These are phyloP conservation scores for Botryotinia globosa DNA, from an alignment of 2,329 filamentous ascomycete species.

Conservation along the genomic window DNA sequence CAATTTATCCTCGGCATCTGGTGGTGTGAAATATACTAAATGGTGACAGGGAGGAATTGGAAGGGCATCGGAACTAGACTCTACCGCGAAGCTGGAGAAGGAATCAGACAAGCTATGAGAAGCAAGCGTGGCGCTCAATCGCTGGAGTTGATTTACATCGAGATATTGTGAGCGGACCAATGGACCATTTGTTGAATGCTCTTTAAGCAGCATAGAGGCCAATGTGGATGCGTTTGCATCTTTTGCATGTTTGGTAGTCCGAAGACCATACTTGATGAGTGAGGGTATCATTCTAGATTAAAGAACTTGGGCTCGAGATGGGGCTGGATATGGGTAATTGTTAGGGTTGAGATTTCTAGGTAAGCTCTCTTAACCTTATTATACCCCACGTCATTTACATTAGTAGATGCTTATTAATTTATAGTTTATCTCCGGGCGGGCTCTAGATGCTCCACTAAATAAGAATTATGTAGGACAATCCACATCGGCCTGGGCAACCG, in stretches of 20 bases:
- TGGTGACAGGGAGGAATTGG: conserved; percentile 49
- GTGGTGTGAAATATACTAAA: conserved; percentile 61
- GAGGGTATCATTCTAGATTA: neutral
- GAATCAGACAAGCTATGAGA: conserved; percentile 45
- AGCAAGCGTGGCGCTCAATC: conserved; percentile 53
- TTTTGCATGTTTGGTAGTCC: conserved; percentile 34
- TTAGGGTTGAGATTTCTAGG: neutral
- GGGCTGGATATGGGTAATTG: neutral
- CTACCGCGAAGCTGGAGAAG: conserved; percentile 19
- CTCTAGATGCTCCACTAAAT: conserved; percentile 9
- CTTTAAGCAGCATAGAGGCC: conserved; percentile 43
- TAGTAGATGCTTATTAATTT: neutral
- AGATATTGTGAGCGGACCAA: conserved; percentile 50
- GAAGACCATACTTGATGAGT: neutral
- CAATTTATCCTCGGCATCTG: conserved; percentile 52
- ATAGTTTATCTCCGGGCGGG: neutral
- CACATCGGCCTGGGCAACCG: neutral
- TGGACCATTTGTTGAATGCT: conserved; percentile 40
- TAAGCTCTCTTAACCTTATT: neutral
- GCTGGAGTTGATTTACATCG: conserved; percentile 62
- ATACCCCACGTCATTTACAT: neutral
- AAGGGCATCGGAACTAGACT: conserved; percentile 3
- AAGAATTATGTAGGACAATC: neutral
- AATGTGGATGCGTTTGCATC: conserved; percentile 23
- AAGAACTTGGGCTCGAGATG: neutral